Base-by-base conservation (phyloP, 192 early-diverging fungal species). In the Coemansia aciculifera region DNA sequence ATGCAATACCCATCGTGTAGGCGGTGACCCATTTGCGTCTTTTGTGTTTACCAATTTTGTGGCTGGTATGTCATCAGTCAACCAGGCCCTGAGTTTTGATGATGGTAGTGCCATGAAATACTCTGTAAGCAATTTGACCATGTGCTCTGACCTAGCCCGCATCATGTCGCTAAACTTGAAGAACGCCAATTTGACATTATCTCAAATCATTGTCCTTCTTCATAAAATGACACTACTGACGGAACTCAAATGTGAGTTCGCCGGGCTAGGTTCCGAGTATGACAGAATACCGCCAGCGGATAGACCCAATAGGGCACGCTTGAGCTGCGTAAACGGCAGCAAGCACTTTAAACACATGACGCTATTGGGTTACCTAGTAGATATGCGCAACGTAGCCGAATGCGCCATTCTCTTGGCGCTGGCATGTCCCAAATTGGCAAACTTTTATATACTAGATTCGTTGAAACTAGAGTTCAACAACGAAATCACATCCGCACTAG, bases 261-360 rank as follows among this genome's bases (percentile, higher is more conserved):
- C 36, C 32, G 59, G 36, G 0, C n/a, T 60, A n/a, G 59, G 59
- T 19, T 19, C 59, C 13, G 59, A 60, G 2, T 60, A 60, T 36
- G 36, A 36, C 13, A 60, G 21, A 7, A 19, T 21, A 23, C 59
- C 59, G 3, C 7, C 23, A 23, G 59, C 17, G 1, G 36, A 36
- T 19, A 15, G 59, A 9, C 59, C 59, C 34, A 38, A 9, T 15
- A 19, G 12, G 11, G 59, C 59, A 13, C 17, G n/a, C 9, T 5
- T n/a, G 11, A 39, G 59, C 9, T 60, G 59, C 19, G 19, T 11
- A 12, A 39, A 39, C 3, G 36, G 34, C 19, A 21, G 59, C 59
- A 60, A 60, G 36, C 59, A 60, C 10, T 60, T 60, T 39, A 38
- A 60, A 38, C 34, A 36, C n/a, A 60, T 60, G 59, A 60, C 59